Conservation (phyloP, 306 rosid genomes). For the Casuarina equisetifolia region DNA sequence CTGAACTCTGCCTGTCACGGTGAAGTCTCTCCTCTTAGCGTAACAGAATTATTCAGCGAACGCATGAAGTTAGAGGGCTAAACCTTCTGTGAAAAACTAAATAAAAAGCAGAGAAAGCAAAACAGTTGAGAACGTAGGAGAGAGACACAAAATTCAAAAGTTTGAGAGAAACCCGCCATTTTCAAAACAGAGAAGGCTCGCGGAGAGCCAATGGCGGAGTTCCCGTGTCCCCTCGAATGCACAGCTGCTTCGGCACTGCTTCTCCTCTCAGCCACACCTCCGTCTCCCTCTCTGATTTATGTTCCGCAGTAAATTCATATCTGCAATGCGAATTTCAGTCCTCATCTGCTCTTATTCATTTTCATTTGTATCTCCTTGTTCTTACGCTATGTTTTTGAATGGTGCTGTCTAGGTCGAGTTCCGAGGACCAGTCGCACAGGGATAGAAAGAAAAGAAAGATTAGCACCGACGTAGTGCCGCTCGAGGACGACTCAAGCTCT, state of each 20-base stretch:
- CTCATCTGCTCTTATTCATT: not conserved
- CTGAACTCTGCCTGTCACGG: not conserved
- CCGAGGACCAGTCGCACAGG: conserved; percentile 17
- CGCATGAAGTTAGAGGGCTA: not conserved
- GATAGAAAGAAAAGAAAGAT: conserved; percentile 30
- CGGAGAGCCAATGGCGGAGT: conserved; percentile 42
- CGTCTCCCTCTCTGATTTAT: conserved; percentile 17
- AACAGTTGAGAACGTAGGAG: too few relatives aligned
- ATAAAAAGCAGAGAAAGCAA: not conserved
- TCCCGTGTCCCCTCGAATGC: conserved; percentile 62
- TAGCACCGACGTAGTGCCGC: conserved; percentile 6
- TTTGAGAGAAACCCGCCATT: conserved; percentile 58
- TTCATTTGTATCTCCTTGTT: not conserved
- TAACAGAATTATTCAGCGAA: not conserved
- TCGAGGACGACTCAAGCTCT: not conserved
- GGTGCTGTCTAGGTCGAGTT: conserved; percentile 37
- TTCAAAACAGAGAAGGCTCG: conserved; percentile 30
- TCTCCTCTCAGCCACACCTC: conserved; percentile 52
- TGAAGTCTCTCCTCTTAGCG: not conserved
- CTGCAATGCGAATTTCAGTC: not conserved
- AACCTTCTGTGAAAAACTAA: too few relatives aligned
- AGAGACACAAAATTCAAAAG: conserved; percentile 14
- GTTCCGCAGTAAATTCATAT: conserved; percentile 34
- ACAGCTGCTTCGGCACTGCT: conserved; percentile 78
- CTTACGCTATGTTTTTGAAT: conserved; percentile 26